Evolutionary conservation across 495 filamentous ascomycete species (phyloP).

Genomic region (Hypomontagnella submonticulosa): DNA sequence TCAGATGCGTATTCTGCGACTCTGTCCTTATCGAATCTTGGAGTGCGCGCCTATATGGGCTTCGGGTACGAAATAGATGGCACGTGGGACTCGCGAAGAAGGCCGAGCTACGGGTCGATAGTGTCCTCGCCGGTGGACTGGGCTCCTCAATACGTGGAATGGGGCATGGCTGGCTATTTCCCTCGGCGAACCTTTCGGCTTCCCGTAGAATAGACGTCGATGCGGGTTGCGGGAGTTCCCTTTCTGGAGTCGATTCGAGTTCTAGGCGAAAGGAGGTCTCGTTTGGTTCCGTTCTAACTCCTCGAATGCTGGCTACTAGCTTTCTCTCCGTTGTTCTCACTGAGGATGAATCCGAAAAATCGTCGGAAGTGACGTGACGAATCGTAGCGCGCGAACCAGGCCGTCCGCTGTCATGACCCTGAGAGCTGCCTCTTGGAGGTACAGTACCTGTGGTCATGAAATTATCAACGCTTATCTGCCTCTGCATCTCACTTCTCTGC

Average conservation of each 20-base stretch:
- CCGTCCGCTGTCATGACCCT: slow-evolving; percentile 8
- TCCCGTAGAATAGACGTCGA: slow-evolving; percentile 3
- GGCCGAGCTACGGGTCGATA: slow-evolving; percentile 46
- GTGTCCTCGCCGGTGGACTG: slow-evolving; percentile 20
- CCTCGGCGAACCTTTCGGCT: not conserved
- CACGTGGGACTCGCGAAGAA: slow-evolving; percentile 59
- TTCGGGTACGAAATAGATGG: slow-evolving; percentile 62
- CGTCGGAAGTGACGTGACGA: slow-evolving; percentile 47
- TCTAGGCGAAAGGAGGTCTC: slow-evolving; percentile 1
- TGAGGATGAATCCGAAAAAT: slow-evolving; percentile 23
- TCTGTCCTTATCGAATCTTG: slow-evolving; percentile 53
- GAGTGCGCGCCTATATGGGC: slow-evolving; percentile 66
- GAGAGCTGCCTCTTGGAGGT: slow-evolving; percentile 49
- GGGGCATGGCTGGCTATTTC: not conserved
- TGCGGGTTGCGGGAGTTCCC: slow-evolving; percentile 9
- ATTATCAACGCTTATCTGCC: slow-evolving; percentile 39
- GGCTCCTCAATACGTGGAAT: slow-evolving; percentile 11
- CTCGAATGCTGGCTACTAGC: not conserved
- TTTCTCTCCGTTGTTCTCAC: slow-evolving; percentile 11
- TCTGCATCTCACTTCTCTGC: slow-evolving; percentile 45
- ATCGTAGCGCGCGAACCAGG: slow-evolving; percentile 47
- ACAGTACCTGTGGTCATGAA: slow-evolving; percentile 47
- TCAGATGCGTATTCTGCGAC: slow-evolving; percentile 34
- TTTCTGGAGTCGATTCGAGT: not conserved
- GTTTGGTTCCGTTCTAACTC: slow-evolving; percentile 2